Conservation (phyloP, 2,329 filamentous ascomycete species). For the Parastagonospora nodorum region DNA sequence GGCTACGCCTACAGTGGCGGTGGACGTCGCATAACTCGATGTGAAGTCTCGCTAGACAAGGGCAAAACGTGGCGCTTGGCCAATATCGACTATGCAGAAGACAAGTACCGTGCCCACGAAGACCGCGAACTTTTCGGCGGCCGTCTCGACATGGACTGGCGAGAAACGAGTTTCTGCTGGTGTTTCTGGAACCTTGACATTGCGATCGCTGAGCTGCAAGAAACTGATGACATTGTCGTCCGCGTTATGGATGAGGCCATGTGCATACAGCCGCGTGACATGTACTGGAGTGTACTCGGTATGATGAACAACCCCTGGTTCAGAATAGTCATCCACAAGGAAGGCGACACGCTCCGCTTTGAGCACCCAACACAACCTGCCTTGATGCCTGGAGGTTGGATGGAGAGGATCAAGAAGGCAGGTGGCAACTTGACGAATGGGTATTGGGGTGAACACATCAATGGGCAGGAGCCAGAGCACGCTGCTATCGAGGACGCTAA, state of each 20-base stretch:
- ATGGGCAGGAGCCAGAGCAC: slow-evolving; percentile 53
- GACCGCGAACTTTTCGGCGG: slow-evolving; percentile 75
- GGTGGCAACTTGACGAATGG: slow-evolving; percentile 82
- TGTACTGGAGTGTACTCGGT: slow-evolving; percentile 93
- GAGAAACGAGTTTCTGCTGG: slow-evolving; percentile 87
- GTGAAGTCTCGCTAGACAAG: slow-evolving; percentile 83
- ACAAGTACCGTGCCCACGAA: slow-evolving; percentile 73
- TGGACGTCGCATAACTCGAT: slow-evolving; percentile 79
- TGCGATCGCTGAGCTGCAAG: slow-evolving; percentile 63
- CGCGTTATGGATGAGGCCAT: slow-evolving; percentile 89
- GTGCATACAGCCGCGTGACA: slow-evolving; percentile 84
- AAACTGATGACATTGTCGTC: slow-evolving; percentile 75
- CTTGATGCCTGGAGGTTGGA: slow-evolving; percentile 82
- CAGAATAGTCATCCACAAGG: slow-evolving; percentile 74
- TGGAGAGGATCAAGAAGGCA: slow-evolving; percentile 84
- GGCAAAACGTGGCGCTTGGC: slow-evolving; percentile 80
- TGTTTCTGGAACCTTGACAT: slow-evolving; percentile 86
- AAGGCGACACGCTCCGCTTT: slow-evolving; percentile 69
- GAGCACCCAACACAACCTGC: slow-evolving; percentile 88
- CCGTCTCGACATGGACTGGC: slow-evolving; percentile 77
- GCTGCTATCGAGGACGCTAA: slow-evolving; percentile 57
- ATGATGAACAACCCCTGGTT: slow-evolving; percentile 99
- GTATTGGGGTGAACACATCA: slow-evolving; percentile 78
- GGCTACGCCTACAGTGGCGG: slow-evolving; percentile 92
- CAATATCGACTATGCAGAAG: slow-evolving; percentile 81